phyloP scores from a whole-genome alignment of 2,329 filamentous ascomycete genomes.

The Cladosporium sp. region DNA sequence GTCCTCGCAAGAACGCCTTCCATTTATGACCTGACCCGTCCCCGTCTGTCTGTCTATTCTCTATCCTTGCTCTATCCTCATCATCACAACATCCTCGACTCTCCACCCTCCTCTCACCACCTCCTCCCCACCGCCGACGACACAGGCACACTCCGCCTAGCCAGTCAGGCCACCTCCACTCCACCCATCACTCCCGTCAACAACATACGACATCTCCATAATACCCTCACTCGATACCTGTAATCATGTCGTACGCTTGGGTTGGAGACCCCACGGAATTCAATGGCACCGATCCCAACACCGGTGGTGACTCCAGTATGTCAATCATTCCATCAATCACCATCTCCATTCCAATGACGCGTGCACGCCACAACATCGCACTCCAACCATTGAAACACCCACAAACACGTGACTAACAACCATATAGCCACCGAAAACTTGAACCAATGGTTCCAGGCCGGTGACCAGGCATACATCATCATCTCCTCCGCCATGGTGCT shows the following conservation, averaged over 20 bases:
- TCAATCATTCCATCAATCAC: background rate
- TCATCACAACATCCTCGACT: background rate
- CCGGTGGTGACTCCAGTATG: constrained; percentile 76
- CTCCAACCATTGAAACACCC: background rate
- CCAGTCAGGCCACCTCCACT: background rate
- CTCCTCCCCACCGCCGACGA: background rate
- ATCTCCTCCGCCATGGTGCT: constrained; percentile 86
- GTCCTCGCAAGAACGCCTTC: constrained; percentile 2
- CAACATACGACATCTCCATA: background rate
- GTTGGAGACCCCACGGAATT: constrained; percentile 41
- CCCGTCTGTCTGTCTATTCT: background rate
- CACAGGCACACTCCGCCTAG: background rate
- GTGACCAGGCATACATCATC: constrained; percentile 92
- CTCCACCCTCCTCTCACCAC: background rate
- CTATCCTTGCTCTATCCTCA: background rate
- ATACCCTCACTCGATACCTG: background rate
- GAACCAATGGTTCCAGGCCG: constrained; percentile 91
- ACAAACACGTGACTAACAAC: background rate
- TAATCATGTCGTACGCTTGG: constrained; percentile 46
- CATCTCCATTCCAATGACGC: background rate
- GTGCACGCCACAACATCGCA: background rate
- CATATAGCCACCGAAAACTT: constrained; percentile 70
- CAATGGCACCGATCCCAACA: constrained; percentile 53
- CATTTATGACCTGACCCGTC: constrained; percentile 10
- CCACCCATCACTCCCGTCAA: background rate